A percentile compares a stretch with the other conserved stretches of the same genome.
phyloP scores from a whole-genome alignment of 2,329 filamentous ascomycete species.

The Tolypocladium paradoxum region DNA sequence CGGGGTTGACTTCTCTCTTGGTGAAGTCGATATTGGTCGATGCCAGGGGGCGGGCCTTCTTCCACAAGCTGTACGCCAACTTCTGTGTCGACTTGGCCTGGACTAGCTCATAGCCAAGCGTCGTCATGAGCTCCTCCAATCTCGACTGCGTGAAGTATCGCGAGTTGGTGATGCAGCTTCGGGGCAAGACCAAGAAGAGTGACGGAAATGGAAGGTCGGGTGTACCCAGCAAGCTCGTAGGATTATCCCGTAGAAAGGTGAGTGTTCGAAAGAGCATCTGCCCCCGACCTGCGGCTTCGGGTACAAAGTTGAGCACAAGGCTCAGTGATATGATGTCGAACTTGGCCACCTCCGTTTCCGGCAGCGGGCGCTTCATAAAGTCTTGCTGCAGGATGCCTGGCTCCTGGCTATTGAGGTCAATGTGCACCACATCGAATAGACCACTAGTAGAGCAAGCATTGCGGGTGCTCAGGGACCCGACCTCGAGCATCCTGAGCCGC shows the following conservation, averaged over 20 bases:
- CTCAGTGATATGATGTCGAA: conserved; percentile 92
- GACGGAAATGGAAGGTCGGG: conserved; percentile 43
- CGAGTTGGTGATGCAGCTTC: conserved; percentile 81
- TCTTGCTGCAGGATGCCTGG: conserved; percentile 77
- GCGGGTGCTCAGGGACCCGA: conserved; percentile 73
- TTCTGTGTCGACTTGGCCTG: conserved; percentile 69
- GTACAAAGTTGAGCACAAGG: conserved; percentile 89
- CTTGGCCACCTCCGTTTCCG: conserved; percentile 44
- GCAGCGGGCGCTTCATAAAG: conserved; percentile 82
- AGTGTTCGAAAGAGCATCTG: conserved; percentile 75
- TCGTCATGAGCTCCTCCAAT: conserved; percentile 62
- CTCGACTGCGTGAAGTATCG: conserved; percentile 70
- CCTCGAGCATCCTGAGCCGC: conserved; percentile 63
- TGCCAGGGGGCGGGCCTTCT: conserved; percentile 22
- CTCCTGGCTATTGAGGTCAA: conserved; percentile 83
- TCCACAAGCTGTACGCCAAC: conserved; percentile 85
- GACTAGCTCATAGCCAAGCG: conserved; percentile 59
- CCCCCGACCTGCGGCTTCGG: conserved; percentile 62
- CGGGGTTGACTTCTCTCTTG: conserved; percentile 70
- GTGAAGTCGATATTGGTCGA: conserved; percentile 11
- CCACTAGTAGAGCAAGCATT: conserved; percentile 74
- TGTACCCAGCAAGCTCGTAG: conserved; percentile 6
- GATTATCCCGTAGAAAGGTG: conserved; percentile 47
- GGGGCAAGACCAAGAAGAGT: conserved; percentile 81
- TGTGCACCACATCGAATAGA: conserved; percentile 64